Evolutionary conservation across 257 asterid species (phyloP).

Genomic region (Salvia splendens): DNA sequence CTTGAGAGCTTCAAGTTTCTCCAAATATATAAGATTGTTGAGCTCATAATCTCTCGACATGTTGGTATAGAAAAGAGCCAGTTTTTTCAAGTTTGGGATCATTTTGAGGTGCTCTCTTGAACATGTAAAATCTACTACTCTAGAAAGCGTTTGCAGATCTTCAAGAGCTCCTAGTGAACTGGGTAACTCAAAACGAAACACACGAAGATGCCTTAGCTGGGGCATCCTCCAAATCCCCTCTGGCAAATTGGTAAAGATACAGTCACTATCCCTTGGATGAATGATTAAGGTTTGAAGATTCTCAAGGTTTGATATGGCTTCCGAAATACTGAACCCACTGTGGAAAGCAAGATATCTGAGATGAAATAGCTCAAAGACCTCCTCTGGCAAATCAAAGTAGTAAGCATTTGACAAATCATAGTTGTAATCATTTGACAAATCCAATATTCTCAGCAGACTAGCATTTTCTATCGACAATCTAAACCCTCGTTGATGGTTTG

Average conservation of each 20-base stretch:
- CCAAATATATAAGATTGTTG: slow-evolving; percentile 2
- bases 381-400: background rate
- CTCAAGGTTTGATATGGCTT: slow-evolving; percentile 2
- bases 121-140: background rate
- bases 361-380: slow-evolving; percentile 2
- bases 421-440: no score
- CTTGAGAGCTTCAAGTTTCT: slow-evolving; percentile 9
- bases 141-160: slow-evolving; percentile 1
- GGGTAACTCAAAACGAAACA: no score
- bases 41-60: background rate
- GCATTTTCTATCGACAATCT: background rate
- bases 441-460: slow-evolving; percentile 3
- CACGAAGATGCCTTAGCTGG: slow-evolving; percentile 4
- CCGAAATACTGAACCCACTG: background rate
- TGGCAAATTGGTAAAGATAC: background rate
- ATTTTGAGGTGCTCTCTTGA: background rate
- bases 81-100: background rate
- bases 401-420: background rate
- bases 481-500: background rate
- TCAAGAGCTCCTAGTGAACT: background rate
- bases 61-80: background rate
- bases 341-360: slow-evolving; percentile 17
- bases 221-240: slow-evolving; percentile 13
- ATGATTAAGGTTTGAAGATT: slow-evolving; percentile 29
- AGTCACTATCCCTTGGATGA: background rate